Conservation (phyloP, 2,329 filamentous ascomycete genomes). For the Trichoderma sp. region DNA sequence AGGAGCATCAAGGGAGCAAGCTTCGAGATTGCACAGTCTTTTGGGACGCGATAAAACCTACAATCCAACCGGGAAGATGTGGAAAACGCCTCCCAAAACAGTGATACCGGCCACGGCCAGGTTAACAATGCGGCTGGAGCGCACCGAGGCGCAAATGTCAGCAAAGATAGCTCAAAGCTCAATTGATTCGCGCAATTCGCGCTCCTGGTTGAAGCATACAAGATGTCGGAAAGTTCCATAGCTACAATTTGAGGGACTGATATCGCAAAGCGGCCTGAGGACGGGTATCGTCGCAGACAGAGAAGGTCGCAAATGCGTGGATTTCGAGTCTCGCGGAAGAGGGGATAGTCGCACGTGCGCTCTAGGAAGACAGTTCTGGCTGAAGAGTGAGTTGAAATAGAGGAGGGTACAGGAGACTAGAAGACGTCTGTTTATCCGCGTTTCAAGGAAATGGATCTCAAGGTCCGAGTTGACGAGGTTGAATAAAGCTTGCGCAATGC, state of each 20-base stretch:
- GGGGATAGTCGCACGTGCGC: slow-evolving; percentile 7
- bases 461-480: background rate
- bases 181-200: background rate
- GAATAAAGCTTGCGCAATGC: slow-evolving; percentile 21
- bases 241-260: background rate
- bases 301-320: slow-evolving; percentile 13
- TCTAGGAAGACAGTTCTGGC: slow-evolving; percentile 1
- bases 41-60: slow-evolving; percentile 50
- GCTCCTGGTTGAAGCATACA: slow-evolving; percentile 2
- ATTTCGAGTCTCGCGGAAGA: slow-evolving; percentile 15
- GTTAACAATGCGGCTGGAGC: slow-evolving; percentile 85
- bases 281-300: background rate
- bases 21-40: background rate
- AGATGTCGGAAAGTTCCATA: slow-evolving; percentile 27
- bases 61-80: slow-evolving; percentile 66
- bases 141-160: slow-evolving; percentile 22
- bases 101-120: slow-evolving; percentile 84
- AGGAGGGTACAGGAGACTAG: background rate
- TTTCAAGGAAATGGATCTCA: background rate
- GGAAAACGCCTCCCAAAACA: slow-evolving; percentile 77
- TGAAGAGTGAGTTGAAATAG: background rate
- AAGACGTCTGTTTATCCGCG: background rate
- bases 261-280: background rate
- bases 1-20: background rate
- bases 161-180: background rate